Evolutionary conservation across 257 asterid species (phyloP).

Genomic region (Hygrophila difformis): DNA sequence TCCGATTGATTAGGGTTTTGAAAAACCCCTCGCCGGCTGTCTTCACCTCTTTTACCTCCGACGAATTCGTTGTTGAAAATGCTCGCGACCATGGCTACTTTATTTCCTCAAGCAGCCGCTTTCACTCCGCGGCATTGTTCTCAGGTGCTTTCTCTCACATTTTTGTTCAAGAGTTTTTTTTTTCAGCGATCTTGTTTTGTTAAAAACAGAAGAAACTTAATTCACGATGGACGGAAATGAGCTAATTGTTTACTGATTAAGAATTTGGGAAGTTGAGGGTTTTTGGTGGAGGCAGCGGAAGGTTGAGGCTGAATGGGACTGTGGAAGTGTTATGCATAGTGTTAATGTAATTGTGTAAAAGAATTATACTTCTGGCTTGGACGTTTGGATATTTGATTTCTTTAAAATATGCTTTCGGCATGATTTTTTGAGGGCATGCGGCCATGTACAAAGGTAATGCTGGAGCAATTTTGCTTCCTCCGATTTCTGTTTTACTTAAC

Average conservation of each 20-base stretch:
- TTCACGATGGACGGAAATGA: background rate
- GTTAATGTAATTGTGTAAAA: background rate
- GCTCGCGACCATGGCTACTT: slow-evolving; percentile 12
- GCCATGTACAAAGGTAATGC: background rate
- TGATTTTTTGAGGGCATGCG: background rate
- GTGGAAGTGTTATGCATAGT: background rate
- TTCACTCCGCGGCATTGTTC: slow-evolving; percentile 18
- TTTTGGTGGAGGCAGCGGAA: background rate
- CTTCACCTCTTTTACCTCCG: slow-evolving; percentile 15
- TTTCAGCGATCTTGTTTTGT: too few species aligned
- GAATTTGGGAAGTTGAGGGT: background rate
- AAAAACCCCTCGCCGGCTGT: slow-evolving; percentile 19
- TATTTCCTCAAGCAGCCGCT: slow-evolving; percentile 21
- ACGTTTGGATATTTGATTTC: background rate
- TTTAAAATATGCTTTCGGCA: background rate
- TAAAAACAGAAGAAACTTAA: background rate
- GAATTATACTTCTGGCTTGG: background rate
- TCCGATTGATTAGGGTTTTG: slow-evolving; percentile 32
- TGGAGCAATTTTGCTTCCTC: background rate
- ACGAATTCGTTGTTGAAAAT: slow-evolving; percentile 12
- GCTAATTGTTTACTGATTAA: background rate
- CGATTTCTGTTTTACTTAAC: background rate
- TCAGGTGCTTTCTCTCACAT: slow-evolving; percentile 21
- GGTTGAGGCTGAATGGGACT: too few species aligned
- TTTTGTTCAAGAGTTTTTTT: too few species aligned